These are phyloP conservation scores for Ascochyta pisi DNA, from an alignment of 2,329 filamentous ascomycete genomes.

Conservation along the genomic window DNA sequence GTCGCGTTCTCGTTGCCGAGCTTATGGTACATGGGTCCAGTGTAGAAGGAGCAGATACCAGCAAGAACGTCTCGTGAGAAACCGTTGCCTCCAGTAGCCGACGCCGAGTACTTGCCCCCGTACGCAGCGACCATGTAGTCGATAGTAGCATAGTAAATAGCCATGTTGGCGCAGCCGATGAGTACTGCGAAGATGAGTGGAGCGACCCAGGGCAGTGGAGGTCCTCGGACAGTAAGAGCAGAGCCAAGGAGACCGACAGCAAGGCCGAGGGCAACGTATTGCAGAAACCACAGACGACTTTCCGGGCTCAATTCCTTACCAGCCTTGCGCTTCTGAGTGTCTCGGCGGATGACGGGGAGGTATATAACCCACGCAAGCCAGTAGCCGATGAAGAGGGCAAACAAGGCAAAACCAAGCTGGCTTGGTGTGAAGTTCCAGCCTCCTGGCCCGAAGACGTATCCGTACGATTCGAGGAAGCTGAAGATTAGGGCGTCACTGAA, in stretches of 20 bases:
- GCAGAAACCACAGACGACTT: slow-evolving; percentile 68
- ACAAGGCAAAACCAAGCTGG: slow-evolving; percentile 62
- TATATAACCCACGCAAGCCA: slow-evolving; percentile 66
- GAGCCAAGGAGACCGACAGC: slow-evolving; percentile 74
- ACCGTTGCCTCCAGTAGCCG: slow-evolving; percentile 78
- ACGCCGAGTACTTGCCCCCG: slow-evolving; percentile 71
- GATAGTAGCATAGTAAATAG: slow-evolving; percentile 78
- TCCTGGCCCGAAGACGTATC: slow-evolving; percentile 67
- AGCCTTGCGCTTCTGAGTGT: slow-evolving; percentile 55
- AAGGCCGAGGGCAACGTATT: slow-evolving; percentile 66
- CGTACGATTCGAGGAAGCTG: slow-evolving; percentile 76
- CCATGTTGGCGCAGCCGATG: slow-evolving; percentile 73
- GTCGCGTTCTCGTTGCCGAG: slow-evolving; percentile 33
- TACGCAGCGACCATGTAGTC: slow-evolving; percentile 81
- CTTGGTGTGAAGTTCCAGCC: slow-evolving; percentile 66
- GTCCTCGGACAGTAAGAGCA: slow-evolving; percentile 63
- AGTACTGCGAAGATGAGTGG: slow-evolving; percentile 53
- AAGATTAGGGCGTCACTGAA: slow-evolving; percentile 80
- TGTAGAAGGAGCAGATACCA: slow-evolving; percentile 69
- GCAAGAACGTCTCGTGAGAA: slow-evolving; percentile 77
- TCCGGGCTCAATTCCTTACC: slow-evolving; percentile 64
- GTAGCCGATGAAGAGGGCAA: slow-evolving; percentile 70
- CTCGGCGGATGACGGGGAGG: slow-evolving; percentile 56
- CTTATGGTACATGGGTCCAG: slow-evolving; percentile 47
- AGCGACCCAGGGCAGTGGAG: slow-evolving; percentile 69